These are phyloP conservation scores for Cystobasidiaceae sp. DNA, from an alignment of 1,284 basidiomycete species.

Conservation along the genomic window DNA sequence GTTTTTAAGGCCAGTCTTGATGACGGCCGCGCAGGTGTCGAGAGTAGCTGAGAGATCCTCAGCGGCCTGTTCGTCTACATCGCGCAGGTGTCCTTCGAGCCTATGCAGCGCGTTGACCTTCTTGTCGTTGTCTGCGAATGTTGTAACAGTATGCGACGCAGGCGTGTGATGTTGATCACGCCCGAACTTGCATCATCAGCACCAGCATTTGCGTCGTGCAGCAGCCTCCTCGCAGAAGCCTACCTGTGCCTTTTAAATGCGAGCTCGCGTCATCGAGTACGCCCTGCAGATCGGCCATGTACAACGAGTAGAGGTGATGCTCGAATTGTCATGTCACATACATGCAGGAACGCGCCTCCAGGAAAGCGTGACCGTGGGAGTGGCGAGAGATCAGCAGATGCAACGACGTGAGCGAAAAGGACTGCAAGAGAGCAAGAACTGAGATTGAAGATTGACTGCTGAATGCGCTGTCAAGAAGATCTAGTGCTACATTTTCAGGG, in stretches of 20 bases:
- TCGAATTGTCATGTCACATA: too few relatives aligned
- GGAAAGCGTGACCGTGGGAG: too few relatives aligned
- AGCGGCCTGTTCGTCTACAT: background rate
- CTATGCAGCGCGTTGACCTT: constrained; percentile 14
- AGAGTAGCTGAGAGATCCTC: background rate
- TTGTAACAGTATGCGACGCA: background rate
- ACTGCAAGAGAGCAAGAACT: too few relatives aligned
- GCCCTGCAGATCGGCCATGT: constrained; percentile 14
- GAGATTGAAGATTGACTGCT: too few relatives aligned
- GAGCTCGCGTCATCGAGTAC: constrained; percentile 7
- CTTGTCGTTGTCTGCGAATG: constrained; percentile 26
- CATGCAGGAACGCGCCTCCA: too few relatives aligned
- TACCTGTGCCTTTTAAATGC: constrained; percentile 27
- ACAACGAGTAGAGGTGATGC: background rate
- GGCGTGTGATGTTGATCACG: background rate
- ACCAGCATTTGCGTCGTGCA: too few relatives aligned
- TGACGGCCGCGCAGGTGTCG: background rate
- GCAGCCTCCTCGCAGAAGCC: too few relatives aligned
- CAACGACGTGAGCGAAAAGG: too few relatives aligned
- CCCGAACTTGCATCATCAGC: background rate
- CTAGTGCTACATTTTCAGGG: too few relatives aligned
- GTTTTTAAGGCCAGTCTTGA: constrained; percentile 26
- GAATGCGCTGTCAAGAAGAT: too few relatives aligned
- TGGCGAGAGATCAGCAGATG: too few relatives aligned
- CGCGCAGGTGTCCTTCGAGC: background rate